phyloP scores from a whole-genome alignment of 768 basidiomycete genomes.

The Omphalotus guepiniiformis region DNA sequence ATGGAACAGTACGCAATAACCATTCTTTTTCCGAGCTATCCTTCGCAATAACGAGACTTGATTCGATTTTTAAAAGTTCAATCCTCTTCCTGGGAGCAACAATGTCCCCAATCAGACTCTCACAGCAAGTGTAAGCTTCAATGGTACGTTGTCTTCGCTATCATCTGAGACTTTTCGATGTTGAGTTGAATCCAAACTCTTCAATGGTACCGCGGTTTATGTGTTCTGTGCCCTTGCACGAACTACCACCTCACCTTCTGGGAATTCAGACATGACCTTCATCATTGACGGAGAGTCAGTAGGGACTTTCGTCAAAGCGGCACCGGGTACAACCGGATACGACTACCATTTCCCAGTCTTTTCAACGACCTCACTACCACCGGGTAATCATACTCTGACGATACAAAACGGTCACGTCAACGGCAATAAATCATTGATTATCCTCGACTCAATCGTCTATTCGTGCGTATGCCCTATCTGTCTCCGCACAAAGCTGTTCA shows the following conservation, averaged over 20 bases:
- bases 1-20: constrained; percentile 9
- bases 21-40: background rate
- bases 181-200: background rate
- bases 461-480: constrained; percentile 17
- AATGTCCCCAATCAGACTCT: constrained; percentile 14
- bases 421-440: constrained; percentile 20
- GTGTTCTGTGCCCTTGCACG: constrained; percentile 34
- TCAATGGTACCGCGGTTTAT: constrained; percentile 40
- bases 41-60: too few relatives aligned
- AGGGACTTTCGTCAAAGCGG: constrained; percentile 16
- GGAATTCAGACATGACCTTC: constrained; percentile 29
- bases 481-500: too few relatives aligned
- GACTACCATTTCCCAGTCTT: constrained; percentile 29
- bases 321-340: constrained; percentile 15
- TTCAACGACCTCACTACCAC: constrained; percentile 17
- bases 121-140: constrained; percentile 28
- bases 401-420: constrained; percentile 23
- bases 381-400: constrained; percentile 23
- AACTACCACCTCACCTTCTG: constrained; percentile 18
- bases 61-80: constrained; percentile 11
- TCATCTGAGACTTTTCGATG: too few relatives aligned
- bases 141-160: constrained; percentile 22
- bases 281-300: constrained; percentile 27
- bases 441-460: constrained; percentile 27
- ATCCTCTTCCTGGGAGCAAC: constrained; percentile 13